Base-by-base conservation (phyloP, 768 basidiomycete species). In the Mycena olivaceomarginata region DNA sequence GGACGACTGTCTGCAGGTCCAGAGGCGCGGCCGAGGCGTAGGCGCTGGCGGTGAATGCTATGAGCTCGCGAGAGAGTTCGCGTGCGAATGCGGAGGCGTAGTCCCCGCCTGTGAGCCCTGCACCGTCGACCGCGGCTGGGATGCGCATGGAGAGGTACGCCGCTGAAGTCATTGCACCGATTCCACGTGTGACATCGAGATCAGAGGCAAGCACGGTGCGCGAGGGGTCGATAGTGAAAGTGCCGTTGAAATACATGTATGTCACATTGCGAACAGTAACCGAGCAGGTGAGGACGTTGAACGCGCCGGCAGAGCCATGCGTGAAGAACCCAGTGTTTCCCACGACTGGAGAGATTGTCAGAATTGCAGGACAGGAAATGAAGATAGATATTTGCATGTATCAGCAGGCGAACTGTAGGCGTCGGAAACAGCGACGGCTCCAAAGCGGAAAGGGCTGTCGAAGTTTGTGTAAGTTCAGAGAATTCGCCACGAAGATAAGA, bases 381-480 rank as follows among this genome's bases (percentile, higher is more conserved):
- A 8, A 20, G 20, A 48, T 20, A 46, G 53, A 25, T 56, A 72
- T 4, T 25, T 71, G 77, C 78, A 77, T 18, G 67, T 70, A 67
- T 76, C 67, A 11, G 46, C 18, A 11, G 16, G 18, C 7, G 71
- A 59, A 37, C 48, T 48, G 37, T 74, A 76, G 2, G 75, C 75
- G 40, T 76, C 56, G 31, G 78, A 79, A 25, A 41, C 10, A 31
- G 73, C 78, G 41, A 79, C 75, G 43, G 67, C 78, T 37, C 78
- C 78, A 18, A 79, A 79, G 11, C 45, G 37, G 75, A 79, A 79
- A 67, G 78, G 74, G n/a, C 78, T 79, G 43, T 70, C 16, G 63
- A 25, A 45, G 20, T 20, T 31, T 3, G 31, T 31, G 31, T 31
- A 4, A 22, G 15, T 56, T 71, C 51, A 69, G 63, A 6, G 46